Conservation (phyloP, 768 basidiomycete genomes). For the Lyophyllum shimeji region DNA sequence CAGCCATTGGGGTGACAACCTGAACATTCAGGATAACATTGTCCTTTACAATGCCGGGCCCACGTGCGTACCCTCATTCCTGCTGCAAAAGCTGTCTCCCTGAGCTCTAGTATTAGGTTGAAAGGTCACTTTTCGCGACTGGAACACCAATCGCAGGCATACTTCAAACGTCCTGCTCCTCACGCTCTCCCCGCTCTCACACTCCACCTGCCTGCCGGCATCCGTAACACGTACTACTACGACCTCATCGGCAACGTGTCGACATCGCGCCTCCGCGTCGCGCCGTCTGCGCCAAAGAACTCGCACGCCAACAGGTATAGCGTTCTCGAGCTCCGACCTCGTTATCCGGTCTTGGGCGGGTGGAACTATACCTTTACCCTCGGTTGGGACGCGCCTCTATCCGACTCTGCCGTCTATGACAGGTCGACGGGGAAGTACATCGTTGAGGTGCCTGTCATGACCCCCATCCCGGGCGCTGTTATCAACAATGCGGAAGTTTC, state of each 20-base stretch:
- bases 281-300: slow-evolving; percentile 63
- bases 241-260: slow-evolving; percentile 96
- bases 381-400: slow-evolving; percentile 89
- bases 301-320: slow-evolving; percentile 54
- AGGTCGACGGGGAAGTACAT: slow-evolving; percentile 62
- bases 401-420: slow-evolving; percentile 69
- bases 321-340: slow-evolving; percentile 78
- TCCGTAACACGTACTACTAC: slow-evolving; percentile 83
- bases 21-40: slow-evolving; percentile 91
- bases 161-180: slow-evolving; percentile 61
- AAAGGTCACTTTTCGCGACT: slow-evolving; percentile 96
- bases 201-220: slow-evolving; percentile 81
- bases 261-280: slow-evolving; percentile 78
- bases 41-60: slow-evolving; percentile 89
- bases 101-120: slow-evolving; percentile 49
- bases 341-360: slow-evolving; percentile 92
- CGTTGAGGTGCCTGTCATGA: slow-evolving; percentile 85
- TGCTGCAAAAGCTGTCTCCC: not conserved
- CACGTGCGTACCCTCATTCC: slow-evolving; percentile 49
- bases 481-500: slow-evolving; percentile 78
- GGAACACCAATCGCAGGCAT: slow-evolving; percentile 76
- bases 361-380: slow-evolving; percentile 98
- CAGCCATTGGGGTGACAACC: slow-evolving; percentile 95
- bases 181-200: slow-evolving; percentile 73
- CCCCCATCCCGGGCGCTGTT: slow-evolving; percentile 73